Evolutionary conservation across 2,329 filamentous ascomycete species (phyloP), one percentile per base, ranked within the genome.

Genomic region (Metarhizium sp.): DNA sequence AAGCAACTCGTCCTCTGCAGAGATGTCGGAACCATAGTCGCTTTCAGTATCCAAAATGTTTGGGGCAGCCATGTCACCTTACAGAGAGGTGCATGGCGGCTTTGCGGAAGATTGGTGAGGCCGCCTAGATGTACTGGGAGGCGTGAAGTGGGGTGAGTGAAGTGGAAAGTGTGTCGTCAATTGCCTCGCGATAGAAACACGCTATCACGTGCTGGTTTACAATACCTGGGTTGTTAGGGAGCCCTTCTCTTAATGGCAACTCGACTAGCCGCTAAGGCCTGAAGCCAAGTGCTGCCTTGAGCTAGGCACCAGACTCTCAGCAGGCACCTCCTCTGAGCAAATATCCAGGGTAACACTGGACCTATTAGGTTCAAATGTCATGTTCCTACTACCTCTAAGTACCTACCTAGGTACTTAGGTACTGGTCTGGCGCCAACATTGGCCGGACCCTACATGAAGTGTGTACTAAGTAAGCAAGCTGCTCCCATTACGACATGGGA

Each of bases 21-120:
- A 73, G 47, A 78, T 67, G 59, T 78, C 73, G 61, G 75, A 78
- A 56, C 69, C 73, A 63, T 75, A 78, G 47, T 78, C 74, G 60
- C 67, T 70, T 59, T 75, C 71, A 20, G 20, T 13, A 16, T 55
- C 53, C 51, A 34, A 30, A n/a, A n/a, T 34, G 36, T 43, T 29
- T 20, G 54, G 52, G 13, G n/a, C 29, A 36, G 45, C 51, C 56
- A 58, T 57, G 25, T 57, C 46, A 53, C 36, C 10, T 18, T 36
- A 29, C 13, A 38, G 13, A 50, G 32, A 14, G 34, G 32, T 16
- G 30, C 53, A 57, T 57, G 10, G 14, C 50, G 45, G 32, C 40
- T 29, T 2, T 13, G 43, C 10, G 32, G 10, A 34, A 45, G n/a
- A 25, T 20, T 45, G 42, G 10, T 11, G n/a, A 20, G 40, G 6